A percentile compares a stretch with the other conserved stretches of the same genome.
These are phyloP conservation scores for Gamarada debralockiae DNA, from an alignment of 495 filamentous ascomycete species.

Conservation along the genomic window DNA sequence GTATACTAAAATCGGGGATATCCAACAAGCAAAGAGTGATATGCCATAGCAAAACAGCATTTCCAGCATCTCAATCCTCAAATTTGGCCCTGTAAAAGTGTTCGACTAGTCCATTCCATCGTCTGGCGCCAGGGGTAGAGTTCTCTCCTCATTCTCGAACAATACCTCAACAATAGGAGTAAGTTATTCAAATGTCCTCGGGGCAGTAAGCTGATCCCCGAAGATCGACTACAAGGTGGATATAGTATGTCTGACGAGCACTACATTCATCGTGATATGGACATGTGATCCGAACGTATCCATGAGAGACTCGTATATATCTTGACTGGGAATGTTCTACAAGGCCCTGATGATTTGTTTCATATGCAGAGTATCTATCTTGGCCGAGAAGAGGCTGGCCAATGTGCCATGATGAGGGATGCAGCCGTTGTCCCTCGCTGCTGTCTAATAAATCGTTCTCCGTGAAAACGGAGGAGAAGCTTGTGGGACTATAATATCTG, in stretches of 20 bases:
- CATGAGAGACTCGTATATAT: slow-evolving; percentile 15
- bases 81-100: slow-evolving; percentile 21
- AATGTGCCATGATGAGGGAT: slow-evolving; percentile 15
- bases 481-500: slow-evolving; percentile 20
- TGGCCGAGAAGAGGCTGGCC: slow-evolving; percentile 16
- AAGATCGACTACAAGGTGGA: slow-evolving; percentile 15
- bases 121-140: slow-evolving; percentile 17
- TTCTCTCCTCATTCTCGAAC: slow-evolving; percentile 66
- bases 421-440: slow-evolving; percentile 16
- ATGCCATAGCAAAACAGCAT: slow-evolving; percentile 19
- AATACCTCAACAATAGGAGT: slow-evolving; percentile 63
- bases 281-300: not conserved
- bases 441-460: slow-evolving; percentile 20
- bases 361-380: slow-evolving; percentile 6
- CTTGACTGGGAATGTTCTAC: slow-evolving; percentile 20
- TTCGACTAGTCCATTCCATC: slow-evolving; percentile 23
- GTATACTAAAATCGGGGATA: too few species aligned
- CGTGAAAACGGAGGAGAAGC: slow-evolving; percentile 20
- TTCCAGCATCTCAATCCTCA: slow-evolving; percentile 24
- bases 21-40: too few species aligned
- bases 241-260: slow-evolving; percentile 17
- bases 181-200: slow-evolving; percentile 9
- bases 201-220: slow-evolving; percentile 11
- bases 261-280: not conserved
- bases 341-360: slow-evolving; percentile 18